These are phyloP conservation scores for Xerocomus spinulosus DNA, from an alignment of 768 basidiomycete genomes.

Conservation along the genomic window DNA sequence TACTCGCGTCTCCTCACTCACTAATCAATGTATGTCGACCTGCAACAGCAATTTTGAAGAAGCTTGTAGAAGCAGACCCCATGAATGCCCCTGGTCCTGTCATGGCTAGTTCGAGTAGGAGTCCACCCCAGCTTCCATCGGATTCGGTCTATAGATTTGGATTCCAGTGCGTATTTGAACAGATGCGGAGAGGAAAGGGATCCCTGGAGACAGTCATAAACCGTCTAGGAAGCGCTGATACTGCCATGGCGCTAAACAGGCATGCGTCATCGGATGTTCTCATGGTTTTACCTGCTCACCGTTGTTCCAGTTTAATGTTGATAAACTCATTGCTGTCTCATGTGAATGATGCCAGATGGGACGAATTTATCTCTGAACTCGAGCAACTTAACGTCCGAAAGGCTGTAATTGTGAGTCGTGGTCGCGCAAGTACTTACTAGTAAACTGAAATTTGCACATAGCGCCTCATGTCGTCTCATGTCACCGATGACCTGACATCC, in stretches of 20 bases:
- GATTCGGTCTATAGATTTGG: conserved; percentile 81
- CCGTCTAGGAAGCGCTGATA: conserved; percentile 75
- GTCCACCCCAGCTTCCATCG: conserved; percentile 47
- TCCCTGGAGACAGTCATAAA: conserved; percentile 80
- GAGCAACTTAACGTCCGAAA: conserved; percentile 75
- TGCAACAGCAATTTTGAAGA: conserved; percentile 85
- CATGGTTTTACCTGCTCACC: conserved; percentile 7
- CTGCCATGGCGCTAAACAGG: conserved; percentile 83
- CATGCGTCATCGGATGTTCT: conserved; percentile 21
- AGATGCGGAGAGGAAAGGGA: conserved; percentile 69
- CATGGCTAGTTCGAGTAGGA: conserved; percentile 56
- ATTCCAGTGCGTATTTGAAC: conserved; percentile 76
- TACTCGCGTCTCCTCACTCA: conserved; percentile 68
- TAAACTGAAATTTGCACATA: conserved; percentile 28
- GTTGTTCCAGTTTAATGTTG: conserved; percentile 67
- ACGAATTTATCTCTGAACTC: conserved; percentile 69
- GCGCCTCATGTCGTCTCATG: conserved; percentile 81
- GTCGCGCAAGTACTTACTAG: background rate
- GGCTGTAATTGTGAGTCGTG: conserved; percentile 66
- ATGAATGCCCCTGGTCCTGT: conserved; percentile 56
- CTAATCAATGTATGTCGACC: conserved; percentile 89
- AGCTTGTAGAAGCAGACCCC: conserved; percentile 84
- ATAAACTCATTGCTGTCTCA: conserved; percentile 82
- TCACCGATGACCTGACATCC: conserved; percentile 75
- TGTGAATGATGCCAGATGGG: conserved; percentile 74